Evolutionary conservation across 352 stramenopile genomes (phyloP), one percentile per base, ranked within the genome.

Genomic region (Pythium aphanidermatum): DNA sequence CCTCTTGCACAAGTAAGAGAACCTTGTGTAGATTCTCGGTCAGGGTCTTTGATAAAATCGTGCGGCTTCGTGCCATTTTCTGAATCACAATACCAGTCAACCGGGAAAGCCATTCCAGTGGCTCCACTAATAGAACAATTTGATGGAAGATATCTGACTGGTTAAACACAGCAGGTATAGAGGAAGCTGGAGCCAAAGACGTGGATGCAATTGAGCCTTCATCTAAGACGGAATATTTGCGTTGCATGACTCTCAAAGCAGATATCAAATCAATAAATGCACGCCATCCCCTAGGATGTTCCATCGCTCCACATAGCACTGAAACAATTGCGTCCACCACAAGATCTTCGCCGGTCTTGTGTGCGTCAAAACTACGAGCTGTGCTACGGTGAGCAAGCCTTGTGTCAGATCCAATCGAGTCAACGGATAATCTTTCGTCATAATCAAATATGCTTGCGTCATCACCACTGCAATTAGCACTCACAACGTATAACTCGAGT

Each of bases 301-400:
- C 65, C 79, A 94, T 90, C 6, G 80, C 70, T 25, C 69, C 64
- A 33, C 68, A 88, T 13, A 94, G 30, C 8, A 94, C 42, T n/a
- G 76, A 89, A 21, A 94, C 75, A 32, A 92, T 83, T 6, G 73
- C 86, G 44, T 94, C 82, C 3, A 92, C 51, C 2, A 94, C 78
- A 16, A 94, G 41, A 51, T 94, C 82, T 51, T 92, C 77, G 2
- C 77, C 78, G 0, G 77, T 92, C 25, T 84, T 79, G 35, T 58
- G 73, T 13, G 75, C 68, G 25, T 87, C 74, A 32, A 84, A 70
- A 43, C 75, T 86, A 36, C 74, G 85, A 1, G 69, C 70, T 13
- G 33, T 12, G 0, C 26, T 11, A 27, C 46, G 38, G n/a, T n/a
- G n/a, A n/a, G n/a, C n/a, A n/a, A n/a, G n/a, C n/a, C n/a, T n/a